These are phyloP conservation scores for Lyophyllum semitale DNA, from an alignment of 768 basidiomycete genomes.

Conservation along the genomic window DNA sequence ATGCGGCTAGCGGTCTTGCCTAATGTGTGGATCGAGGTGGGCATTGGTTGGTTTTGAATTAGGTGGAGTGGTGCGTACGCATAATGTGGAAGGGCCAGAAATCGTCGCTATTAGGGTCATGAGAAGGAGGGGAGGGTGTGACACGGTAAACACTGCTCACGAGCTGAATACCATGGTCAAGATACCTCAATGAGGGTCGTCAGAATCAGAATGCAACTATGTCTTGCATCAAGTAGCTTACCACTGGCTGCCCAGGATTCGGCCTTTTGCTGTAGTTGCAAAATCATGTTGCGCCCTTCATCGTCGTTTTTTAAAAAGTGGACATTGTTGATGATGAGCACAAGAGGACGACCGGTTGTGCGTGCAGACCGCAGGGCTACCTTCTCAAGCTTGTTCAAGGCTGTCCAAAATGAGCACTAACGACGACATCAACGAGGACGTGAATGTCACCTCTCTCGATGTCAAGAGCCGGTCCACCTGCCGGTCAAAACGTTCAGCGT, in stretches of 20 bases:
- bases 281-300: constrained; percentile 73
- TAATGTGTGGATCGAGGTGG: constrained; percentile 26
- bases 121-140: constrained; percentile 13
- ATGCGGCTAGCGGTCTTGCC: constrained; percentile 74
- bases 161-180: constrained; percentile 79
- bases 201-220: constrained; percentile 6
- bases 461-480: constrained; percentile 76
- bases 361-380: constrained; percentile 70
- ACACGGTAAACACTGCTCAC: constrained; percentile 36
- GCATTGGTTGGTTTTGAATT: constrained; percentile 1
- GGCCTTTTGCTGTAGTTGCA: constrained; percentile 84
- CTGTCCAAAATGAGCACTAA: constrained; percentile 31
- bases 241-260: constrained; percentile 85
- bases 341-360: constrained; percentile 64
- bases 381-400: constrained; percentile 83
- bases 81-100: constrained; percentile 78
- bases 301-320: constrained; percentile 78
- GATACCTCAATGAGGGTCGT: constrained; percentile 47
- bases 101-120: constrained; percentile 60
- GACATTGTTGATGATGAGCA: constrained; percentile 81
- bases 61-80: constrained; percentile 42
- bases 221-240: constrained; percentile 28
- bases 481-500: not conserved
- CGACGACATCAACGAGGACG: not conserved
- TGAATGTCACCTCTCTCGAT: constrained; percentile 67